Evolutionary conservation across 2,329 filamentous ascomycete species (phyloP).

Genomic region (Ophiostoma fasciatum): DNA sequence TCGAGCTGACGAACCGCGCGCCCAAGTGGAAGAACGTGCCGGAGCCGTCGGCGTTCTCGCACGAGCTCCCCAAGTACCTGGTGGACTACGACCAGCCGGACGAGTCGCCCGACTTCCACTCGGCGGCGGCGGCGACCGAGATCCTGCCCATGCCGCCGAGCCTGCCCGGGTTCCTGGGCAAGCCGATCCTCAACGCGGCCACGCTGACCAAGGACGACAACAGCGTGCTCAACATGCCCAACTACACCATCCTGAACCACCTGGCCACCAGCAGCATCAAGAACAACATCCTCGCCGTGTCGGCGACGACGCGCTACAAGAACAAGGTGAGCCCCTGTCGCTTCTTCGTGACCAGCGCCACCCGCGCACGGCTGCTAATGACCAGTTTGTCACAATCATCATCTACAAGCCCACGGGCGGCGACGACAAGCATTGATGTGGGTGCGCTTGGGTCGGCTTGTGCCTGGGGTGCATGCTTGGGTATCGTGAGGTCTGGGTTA

Average conservation of each 20-base stretch:
- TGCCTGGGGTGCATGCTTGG: no score
- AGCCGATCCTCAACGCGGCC: constrained; percentile 84
- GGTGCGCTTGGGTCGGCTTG: neutral
- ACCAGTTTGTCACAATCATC: constrained; percentile 88
- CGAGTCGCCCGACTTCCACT: constrained; percentile 58
- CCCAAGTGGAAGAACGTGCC: constrained; percentile 40
- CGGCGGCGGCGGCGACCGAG: constrained; percentile 59
- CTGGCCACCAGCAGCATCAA: constrained; percentile 96
- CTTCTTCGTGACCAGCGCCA: no score
- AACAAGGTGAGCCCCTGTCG: constrained; percentile 53
- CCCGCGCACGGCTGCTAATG: no score
- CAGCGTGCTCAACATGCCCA: constrained; percentile 91
- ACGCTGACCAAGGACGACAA: constrained; percentile 96
- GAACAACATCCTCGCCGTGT: constrained; percentile 86
- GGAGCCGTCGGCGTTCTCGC: constrained; percentile 48
- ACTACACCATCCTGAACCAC: constrained; percentile 93
- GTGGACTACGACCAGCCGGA: constrained; percentile 76
- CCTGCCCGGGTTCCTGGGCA: constrained; percentile 79
- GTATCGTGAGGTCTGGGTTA: no score
- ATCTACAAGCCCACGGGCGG: constrained; percentile 78
- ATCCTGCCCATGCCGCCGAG: constrained; percentile 72
- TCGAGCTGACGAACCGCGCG: constrained; percentile 15
- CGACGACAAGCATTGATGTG: constrained; percentile 26
- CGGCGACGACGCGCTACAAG: constrained; percentile 93
- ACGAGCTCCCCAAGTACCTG: constrained; percentile 69